These are phyloP conservation scores for Cucurbita pepo DNA, from an alignment of 306 rosid genomes.

Conservation along the genomic window DNA sequence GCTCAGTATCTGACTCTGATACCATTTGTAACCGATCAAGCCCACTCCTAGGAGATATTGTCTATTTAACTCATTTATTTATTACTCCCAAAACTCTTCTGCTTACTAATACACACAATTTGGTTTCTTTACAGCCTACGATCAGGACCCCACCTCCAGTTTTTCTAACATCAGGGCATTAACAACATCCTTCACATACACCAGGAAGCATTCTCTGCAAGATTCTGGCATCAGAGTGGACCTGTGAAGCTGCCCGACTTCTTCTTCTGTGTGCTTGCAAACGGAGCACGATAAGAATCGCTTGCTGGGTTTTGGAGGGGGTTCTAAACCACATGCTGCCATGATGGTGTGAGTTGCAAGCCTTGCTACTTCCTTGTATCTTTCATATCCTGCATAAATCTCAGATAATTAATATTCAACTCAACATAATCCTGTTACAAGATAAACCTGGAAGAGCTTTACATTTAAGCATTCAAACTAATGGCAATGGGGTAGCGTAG, in stretches of 20 bases:
- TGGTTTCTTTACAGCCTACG: not conserved
- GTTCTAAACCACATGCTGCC: constrained; percentile 47
- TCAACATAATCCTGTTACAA: not conserved
- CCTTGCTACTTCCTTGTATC: constrained; percentile 53
- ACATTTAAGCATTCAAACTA: not conserved
- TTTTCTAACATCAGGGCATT: constrained; percentile 19
- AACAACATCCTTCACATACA: constrained; percentile 38
- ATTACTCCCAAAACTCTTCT: not conserved
- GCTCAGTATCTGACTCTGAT: no score
- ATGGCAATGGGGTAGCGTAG: not conserved
- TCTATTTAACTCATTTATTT: no score
- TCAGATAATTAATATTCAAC: not conserved
- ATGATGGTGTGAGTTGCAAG: constrained; percentile 50
- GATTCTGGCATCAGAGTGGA: constrained; percentile 35
- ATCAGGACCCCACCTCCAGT: not conserved
- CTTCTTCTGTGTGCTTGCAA: constrained; percentile 29
- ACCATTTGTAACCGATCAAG: no score
- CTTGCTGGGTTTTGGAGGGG: constrained; percentile 14
- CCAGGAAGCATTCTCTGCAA: constrained; percentile 46
- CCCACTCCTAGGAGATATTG: no score
- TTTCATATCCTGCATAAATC: constrained; percentile 25
- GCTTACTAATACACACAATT: not conserved
- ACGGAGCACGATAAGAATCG: constrained; percentile 12
- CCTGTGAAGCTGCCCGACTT: constrained; percentile 10
- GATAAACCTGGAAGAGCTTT: not conserved